phyloP scores from a whole-genome alignment of 73 alveolate species.

The Paramecium pentaurelia region DNA sequence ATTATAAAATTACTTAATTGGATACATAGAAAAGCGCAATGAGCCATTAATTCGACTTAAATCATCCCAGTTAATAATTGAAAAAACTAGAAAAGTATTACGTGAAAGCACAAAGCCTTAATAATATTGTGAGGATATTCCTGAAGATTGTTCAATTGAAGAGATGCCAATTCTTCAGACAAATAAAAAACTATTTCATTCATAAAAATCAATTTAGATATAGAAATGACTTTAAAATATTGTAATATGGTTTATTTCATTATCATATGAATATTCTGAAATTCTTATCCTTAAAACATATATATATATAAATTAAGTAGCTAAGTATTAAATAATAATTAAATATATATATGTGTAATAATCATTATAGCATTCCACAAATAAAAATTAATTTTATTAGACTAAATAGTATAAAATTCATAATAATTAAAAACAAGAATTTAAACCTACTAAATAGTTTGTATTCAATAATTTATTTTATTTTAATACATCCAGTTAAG shows the following conservation, averaged over 20 bases:
- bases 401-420: not conserved
- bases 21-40: not conserved
- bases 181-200: not conserved
- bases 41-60: not conserved
- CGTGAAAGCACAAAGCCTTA: not conserved
- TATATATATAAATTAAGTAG: not conserved
- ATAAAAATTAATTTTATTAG: not conserved
- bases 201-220: not conserved
- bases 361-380: not conserved
- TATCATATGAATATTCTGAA: not conserved
- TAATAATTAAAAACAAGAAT: not conserved
- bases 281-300: not conserved
- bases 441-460: too few relatives aligned
- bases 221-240: not conserved
- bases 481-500: not conserved
- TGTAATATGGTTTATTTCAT: not conserved
- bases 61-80: not conserved
- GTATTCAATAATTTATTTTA: not conserved
- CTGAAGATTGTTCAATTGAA: slow-evolving; percentile 39
- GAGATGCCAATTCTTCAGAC: not conserved
- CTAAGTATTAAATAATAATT: not conserved
- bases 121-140: not conserved
- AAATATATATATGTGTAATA: not conserved
- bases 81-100: slow-evolving; percentile 11
- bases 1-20: not conserved